A percentile compares a stretch with the other conserved stretches of the same genome.
Conservation (phyloP, 2,329 filamentous ascomycete genomes). For the Gaeumannomyces sp. region DNA sequence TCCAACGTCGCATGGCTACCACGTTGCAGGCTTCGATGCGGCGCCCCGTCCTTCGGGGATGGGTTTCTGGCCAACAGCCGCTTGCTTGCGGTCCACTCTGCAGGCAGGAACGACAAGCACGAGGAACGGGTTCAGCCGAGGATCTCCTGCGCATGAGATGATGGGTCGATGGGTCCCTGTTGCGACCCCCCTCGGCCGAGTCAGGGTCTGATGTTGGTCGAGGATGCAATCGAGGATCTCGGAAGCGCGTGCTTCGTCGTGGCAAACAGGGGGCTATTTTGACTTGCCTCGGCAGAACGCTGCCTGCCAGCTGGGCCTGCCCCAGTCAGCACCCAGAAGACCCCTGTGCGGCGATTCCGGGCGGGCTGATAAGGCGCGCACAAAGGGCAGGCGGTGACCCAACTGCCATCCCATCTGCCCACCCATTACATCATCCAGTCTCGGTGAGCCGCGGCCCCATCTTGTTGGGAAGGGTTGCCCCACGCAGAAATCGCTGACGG, state of each 20-base stretch:
- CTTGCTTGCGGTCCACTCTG: not conserved
- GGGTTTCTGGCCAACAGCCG: not conserved
- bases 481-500: no score
- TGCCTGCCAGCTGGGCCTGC: no score
- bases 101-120: not conserved
- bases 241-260: not conserved
- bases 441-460: not conserved
- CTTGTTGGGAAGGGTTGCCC: not conserved
- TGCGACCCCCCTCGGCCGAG: not conserved
- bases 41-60: no score
- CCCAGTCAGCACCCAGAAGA: no score
- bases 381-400: conserved; percentile 4
- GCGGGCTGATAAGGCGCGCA: not conserved
- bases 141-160: not conserved
- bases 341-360: not conserved
- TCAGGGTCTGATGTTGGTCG: not conserved
- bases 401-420: conserved; percentile 1
- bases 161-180: not conserved
- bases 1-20: not conserved
- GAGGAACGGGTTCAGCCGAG: not conserved
- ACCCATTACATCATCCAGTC: conserved; percentile 1
- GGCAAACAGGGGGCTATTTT: not conserved
- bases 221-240: not conserved
- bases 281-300: not conserved
- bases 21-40: not conserved